These are phyloP conservation scores for Naganishia sp. DNA, from an alignment of 1,284 basidiomycete genomes.

Conservation along the genomic window DNA sequence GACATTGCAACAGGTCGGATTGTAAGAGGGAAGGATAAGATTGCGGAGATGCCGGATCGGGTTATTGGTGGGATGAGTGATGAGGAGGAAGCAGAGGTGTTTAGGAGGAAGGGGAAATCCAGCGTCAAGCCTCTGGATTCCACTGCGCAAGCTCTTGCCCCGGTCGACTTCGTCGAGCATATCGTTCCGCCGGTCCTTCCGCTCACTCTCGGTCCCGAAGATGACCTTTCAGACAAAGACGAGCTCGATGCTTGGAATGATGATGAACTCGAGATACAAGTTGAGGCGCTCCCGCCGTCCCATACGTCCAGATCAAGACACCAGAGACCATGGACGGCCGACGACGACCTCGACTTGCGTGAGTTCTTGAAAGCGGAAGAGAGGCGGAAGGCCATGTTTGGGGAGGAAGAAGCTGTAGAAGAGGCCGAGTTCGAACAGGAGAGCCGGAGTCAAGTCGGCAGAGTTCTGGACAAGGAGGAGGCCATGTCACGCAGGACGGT, in stretches of 20 bases:
- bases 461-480: constrained; percentile 14
- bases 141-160: not conserved
- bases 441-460: not conserved
- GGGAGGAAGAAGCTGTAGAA: constrained; percentile 5
- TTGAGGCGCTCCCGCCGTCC: constrained; percentile 21
- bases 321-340: constrained; percentile 27
- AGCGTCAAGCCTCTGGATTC: not conserved
- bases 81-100: constrained; percentile 18
- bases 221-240: constrained; percentile 14
- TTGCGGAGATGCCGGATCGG: constrained; percentile 22
- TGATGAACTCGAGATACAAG: constrained; percentile 16
- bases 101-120: constrained; percentile 9
- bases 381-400: constrained; percentile 24
- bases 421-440: constrained; percentile 3
- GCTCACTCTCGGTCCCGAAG: not conserved
- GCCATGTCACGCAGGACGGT: constrained; percentile 26
- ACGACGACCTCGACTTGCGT: constrained; percentile 22
- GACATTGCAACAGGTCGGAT: constrained; percentile 45
- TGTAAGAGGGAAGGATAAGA: constrained; percentile 27
- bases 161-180: not conserved
- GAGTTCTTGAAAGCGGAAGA: constrained; percentile 30
- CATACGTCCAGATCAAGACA: not conserved
- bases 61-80: constrained; percentile 24
- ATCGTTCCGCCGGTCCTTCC: not conserved
- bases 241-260: constrained; percentile 25